phyloP scores from a whole-genome alignment of 1,284 basidiomycete species.

The Sporisorium scitamineum region DNA sequence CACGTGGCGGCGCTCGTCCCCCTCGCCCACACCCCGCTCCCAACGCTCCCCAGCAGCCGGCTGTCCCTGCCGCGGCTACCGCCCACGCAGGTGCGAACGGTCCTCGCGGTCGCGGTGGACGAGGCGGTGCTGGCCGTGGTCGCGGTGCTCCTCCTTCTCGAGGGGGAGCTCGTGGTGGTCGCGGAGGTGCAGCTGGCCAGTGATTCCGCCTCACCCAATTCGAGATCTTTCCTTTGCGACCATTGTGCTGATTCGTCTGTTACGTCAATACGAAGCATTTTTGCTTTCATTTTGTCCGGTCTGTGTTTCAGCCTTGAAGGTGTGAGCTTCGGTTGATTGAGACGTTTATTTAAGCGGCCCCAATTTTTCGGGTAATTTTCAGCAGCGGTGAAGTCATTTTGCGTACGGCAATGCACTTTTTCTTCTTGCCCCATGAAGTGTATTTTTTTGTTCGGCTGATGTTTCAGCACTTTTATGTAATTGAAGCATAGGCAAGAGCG shows the following conservation, averaged over 20 bases:
- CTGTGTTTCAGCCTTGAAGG: too few species aligned
- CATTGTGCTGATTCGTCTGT: too few species aligned
- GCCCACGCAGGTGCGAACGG: constrained; percentile 14
- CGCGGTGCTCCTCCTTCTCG: constrained; percentile 6
- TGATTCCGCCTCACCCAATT: constrained; percentile 1
- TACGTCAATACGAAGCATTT: too few species aligned
- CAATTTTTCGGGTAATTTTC: neutral
- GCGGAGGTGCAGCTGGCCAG: constrained; percentile 25
- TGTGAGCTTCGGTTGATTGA: too few species aligned
- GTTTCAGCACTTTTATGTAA: too few species aligned
- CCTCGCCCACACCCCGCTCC: constrained; percentile 8
- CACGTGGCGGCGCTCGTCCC: constrained; percentile 37
- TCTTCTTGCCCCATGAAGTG: too few species aligned
- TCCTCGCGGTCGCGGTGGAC: constrained; percentile 32
- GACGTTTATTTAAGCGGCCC: neutral
- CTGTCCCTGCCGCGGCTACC: constrained; percentile 6
- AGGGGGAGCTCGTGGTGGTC: constrained; percentile 9
- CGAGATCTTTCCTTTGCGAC: too few species aligned
- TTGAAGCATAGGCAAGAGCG: too few species aligned
- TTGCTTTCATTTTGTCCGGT: too few species aligned
- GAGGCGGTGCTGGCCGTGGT: constrained; percentile 14
- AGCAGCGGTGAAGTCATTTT: constrained; percentile 3
- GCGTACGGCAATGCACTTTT: constrained; percentile 5
- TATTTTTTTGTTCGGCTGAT: too few species aligned
- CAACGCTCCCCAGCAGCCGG: constrained; percentile 16